Percentiles rank a stretch among this genome's conserved stretches.
Evolutionary conservation across 768 basidiomycete genomes (phyloP).

Genomic region (Xerocomellus intermedius): DNA sequence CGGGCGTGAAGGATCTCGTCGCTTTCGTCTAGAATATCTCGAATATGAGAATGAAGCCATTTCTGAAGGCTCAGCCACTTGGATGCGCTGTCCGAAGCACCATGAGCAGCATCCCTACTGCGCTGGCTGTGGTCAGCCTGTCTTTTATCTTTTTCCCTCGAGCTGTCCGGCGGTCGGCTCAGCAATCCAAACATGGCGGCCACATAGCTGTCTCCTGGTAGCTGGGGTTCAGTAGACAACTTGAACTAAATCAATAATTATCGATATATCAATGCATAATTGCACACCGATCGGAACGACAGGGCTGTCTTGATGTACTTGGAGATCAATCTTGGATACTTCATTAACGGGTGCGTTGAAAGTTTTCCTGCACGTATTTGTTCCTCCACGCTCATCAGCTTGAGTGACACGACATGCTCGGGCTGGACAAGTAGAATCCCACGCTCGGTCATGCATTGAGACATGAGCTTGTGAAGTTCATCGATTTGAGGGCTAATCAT

Average conservation of each 20-base stretch:
- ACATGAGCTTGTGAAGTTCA: slow-evolving; percentile 31
- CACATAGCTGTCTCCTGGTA: background rate
- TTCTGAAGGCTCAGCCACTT: slow-evolving; percentile 14
- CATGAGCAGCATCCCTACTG: background rate
- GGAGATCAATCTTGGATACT: background rate
- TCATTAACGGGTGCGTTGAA: slow-evolving; percentile 14
- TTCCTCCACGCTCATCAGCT: slow-evolving; percentile 41
- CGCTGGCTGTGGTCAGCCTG: background rate
- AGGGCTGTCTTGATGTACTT: background rate
- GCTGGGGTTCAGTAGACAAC: background rate
- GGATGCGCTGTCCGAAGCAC: background rate
- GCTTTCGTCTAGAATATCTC: slow-evolving; percentile 23
- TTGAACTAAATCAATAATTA: background rate
- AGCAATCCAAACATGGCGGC: background rate
- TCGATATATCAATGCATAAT: background rate
- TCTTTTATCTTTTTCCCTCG: too few relatives aligned
- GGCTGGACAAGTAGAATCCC: slow-evolving; percentile 48
- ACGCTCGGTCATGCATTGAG: slow-evolving; percentile 33
- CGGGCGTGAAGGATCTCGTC: slow-evolving; percentile 26
- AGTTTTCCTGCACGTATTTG: slow-evolving; percentile 5
- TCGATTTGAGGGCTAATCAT: slow-evolving; percentile 3
- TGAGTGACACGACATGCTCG: slow-evolving; percentile 49
- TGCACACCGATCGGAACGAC: background rate
- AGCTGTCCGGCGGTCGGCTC: too few relatives aligned
- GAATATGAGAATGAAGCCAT: slow-evolving; percentile 12